These are phyloP conservation scores for Xylaria sp. DNA, from an alignment of 2,329 filamentous ascomycete genomes.

Conservation along the genomic window DNA sequence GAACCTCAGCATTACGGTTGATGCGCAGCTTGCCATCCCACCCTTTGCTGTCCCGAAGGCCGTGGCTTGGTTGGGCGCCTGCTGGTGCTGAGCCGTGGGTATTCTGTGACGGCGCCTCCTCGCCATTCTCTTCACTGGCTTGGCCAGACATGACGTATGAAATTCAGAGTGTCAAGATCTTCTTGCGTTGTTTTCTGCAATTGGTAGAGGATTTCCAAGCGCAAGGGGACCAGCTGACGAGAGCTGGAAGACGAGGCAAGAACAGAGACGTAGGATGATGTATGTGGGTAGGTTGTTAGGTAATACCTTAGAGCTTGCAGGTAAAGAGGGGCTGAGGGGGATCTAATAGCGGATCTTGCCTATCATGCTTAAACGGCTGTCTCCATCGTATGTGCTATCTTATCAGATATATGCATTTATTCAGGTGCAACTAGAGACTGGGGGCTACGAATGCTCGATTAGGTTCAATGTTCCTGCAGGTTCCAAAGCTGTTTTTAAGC, in stretches of 20 bases:
- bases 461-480: too few relatives aligned
- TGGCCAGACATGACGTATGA: slow-evolving; percentile 31
- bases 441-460: too few relatives aligned
- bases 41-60: slow-evolving; percentile 71
- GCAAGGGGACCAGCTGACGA: background rate
- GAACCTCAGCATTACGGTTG: slow-evolving; percentile 73
- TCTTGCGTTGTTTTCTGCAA: background rate
- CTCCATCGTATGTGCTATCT: background rate
- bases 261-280: too few relatives aligned
- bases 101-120: slow-evolving; percentile 52
- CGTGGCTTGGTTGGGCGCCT: slow-evolving; percentile 59
- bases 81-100: slow-evolving; percentile 48
- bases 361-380: background rate
- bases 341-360: background rate
- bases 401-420: background rate
- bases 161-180: background rate
- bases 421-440: background rate
- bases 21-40: slow-evolving; percentile 88
- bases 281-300: too few relatives aligned
- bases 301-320: too few relatives aligned
- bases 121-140: slow-evolving; percentile 44
- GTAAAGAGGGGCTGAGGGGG: background rate
- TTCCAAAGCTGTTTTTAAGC: too few relatives aligned
- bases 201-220: background rate
- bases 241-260: background rate